These are phyloP conservation scores for Epichloe uncinata DNA, from an alignment of 2,329 filamentous ascomycete species.

Conservation along the genomic window DNA sequence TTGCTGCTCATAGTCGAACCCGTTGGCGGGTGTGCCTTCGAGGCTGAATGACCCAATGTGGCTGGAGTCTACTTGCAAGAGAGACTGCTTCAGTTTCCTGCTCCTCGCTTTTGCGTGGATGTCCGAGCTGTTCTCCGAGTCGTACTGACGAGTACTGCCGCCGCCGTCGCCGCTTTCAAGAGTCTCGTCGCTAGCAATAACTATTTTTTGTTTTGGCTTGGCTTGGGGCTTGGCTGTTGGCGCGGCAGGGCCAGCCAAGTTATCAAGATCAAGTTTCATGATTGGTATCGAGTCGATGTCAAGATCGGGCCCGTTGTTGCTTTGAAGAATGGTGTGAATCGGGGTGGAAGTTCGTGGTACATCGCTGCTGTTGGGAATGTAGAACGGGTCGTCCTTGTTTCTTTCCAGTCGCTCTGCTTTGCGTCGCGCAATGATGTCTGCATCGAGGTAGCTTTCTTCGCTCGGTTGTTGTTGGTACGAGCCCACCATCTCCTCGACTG, in stretches of 20 bases:
- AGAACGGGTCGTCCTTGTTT: conserved; percentile 90
- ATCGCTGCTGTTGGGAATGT: conserved; percentile 49
- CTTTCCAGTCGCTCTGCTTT: conserved; percentile 67
- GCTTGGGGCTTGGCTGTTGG: conserved; percentile 22
- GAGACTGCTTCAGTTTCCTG: conserved; percentile 42
- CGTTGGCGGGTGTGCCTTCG: conserved; percentile 27
- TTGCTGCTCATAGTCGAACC: conserved; percentile 49
- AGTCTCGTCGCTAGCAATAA: conserved; percentile 63
- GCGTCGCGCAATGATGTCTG: conserved; percentile 59
- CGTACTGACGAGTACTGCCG: conserved; percentile 29
- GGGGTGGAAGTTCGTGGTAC: conserved; percentile 56
- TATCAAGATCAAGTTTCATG: conserved; percentile 74
- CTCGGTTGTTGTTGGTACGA: conserved; percentile 49
- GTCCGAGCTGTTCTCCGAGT: conserved; percentile 40
- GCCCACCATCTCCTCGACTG: conserved; percentile 32
- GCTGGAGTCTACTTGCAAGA: conserved; percentile 81
- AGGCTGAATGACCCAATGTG: conserved; percentile 62
- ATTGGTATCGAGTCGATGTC: conserved; percentile 95
- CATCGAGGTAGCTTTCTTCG: conserved; percentile 55
- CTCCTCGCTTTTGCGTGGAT: conserved; percentile 32
- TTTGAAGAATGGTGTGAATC: conserved; percentile 62
- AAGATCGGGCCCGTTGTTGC: conserved; percentile 61
- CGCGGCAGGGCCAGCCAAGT: conserved; percentile 21
- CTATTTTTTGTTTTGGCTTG: conserved; percentile 42
- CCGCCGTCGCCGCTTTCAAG: conserved; percentile 41